Evolutionary conservation across 495 filamentous ascomycete species (phyloP).

Genomic region (Neurospora sp.): DNA sequence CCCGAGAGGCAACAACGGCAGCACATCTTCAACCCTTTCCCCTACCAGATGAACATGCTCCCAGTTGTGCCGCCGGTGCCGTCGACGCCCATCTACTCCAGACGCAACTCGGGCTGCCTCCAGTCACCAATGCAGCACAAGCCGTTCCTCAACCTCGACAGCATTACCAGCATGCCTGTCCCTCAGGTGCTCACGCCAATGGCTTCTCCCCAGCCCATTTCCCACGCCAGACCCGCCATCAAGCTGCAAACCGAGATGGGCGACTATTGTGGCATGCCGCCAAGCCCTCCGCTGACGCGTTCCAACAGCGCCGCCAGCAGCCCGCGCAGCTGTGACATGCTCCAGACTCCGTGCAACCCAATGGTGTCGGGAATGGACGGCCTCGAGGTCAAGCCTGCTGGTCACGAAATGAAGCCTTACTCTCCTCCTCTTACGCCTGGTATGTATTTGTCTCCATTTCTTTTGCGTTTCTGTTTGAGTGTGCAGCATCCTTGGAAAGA

Average conservation of each 20-base stretch:
- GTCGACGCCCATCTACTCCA: conserved; percentile 63
- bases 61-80: conserved; percentile 44
- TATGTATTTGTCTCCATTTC: conserved; percentile 44
- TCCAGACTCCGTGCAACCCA: conserved; percentile 75
- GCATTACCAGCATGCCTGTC: conserved; percentile 27
- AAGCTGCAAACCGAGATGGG: conserved; percentile 72
- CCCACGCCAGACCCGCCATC: conserved; percentile 55
- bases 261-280: conserved; percentile 58
- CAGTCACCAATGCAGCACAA: conserved; percentile 50
- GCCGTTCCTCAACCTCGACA: conserved; percentile 29
- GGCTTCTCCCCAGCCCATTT: conserved; percentile 64
- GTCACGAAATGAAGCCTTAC: conserved; percentile 54
- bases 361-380: conserved; percentile 65
- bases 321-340: conserved; percentile 65
- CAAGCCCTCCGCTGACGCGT: conserved; percentile 81
- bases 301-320: conserved; percentile 77
- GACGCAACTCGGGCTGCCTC: conserved; percentile 53
- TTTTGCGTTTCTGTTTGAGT: conserved; percentile 7
- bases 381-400: conserved; percentile 72
- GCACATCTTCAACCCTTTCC: conserved; percentile 65
- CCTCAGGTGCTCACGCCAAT: conserved; percentile 60
- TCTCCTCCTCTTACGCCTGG: conserved; percentile 89
- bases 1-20: conserved; percentile 73
- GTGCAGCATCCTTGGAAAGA: neutral
- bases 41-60: conserved; percentile 39